Percentiles rank a stretch among this genome's conserved stretches.
These are phyloP conservation scores for Moesziomyces sp. DNA, from an alignment of 1,284 basidiomycete genomes.

Conservation along the genomic window DNA sequence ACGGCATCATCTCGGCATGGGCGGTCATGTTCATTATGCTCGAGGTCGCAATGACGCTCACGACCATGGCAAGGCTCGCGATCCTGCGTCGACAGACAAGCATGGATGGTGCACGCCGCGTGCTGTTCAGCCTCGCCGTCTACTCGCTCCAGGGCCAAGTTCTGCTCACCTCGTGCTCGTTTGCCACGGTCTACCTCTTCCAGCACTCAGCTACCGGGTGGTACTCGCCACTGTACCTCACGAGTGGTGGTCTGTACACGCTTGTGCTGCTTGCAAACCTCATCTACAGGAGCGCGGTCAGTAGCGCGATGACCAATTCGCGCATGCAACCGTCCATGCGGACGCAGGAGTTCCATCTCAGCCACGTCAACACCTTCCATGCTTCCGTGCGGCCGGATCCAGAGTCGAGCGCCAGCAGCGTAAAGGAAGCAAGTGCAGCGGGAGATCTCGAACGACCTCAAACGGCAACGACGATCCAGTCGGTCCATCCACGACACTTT, in stretches of 20 bases:
- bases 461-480: no score
- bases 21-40: slow-evolving; percentile 18
- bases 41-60: slow-evolving; percentile 22
- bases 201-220: slow-evolving; percentile 6
- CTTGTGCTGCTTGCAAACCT: slow-evolving; percentile 26
- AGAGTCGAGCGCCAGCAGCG: background rate
- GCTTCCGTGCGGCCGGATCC: background rate
- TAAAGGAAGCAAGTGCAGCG: no score
- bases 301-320: slow-evolving; percentile 3
- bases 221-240: slow-evolving; percentile 31
- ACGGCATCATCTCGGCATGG: slow-evolving; percentile 28
- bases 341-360: background rate
- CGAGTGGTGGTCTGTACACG: slow-evolving; percentile 23
- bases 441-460: no score
- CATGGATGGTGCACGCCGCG: slow-evolving; percentile 15
- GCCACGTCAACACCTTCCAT: background rate
- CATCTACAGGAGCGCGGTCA: slow-evolving; percentile 19
- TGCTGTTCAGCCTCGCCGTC: slow-evolving; percentile 22
- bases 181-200: slow-evolving; percentile 26
- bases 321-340: background rate
- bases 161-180: slow-evolving; percentile 7
- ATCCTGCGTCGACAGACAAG: slow-evolving; percentile 10
- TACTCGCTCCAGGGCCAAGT: slow-evolving; percentile 38
- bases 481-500: no score
- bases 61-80: slow-evolving; percentile 20